phyloP scores from a whole-genome alignment of 495 filamentous ascomycete species.

The Terfezia claveryi region DNA sequence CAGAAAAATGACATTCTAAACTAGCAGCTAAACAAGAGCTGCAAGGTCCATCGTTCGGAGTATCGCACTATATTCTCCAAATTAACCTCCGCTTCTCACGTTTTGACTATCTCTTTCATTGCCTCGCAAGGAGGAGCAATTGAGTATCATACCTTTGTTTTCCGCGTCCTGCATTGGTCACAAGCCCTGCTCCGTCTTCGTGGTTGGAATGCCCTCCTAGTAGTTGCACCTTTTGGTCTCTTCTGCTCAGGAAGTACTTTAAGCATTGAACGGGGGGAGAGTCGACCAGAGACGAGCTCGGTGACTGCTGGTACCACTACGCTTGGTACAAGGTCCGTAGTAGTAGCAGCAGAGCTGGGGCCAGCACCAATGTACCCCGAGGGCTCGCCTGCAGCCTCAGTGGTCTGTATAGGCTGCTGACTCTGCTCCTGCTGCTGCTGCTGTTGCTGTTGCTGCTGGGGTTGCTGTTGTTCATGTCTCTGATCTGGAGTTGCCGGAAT shows the following conservation, averaged over 20 bases:
- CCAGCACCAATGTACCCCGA: background rate
- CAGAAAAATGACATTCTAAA: conserved; percentile 18
- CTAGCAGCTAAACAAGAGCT: conserved; percentile 16
- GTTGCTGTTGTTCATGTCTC: background rate
- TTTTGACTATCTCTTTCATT: background rate
- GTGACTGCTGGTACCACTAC: background rate
- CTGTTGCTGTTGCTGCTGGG: background rate
- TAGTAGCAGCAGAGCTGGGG: background rate
- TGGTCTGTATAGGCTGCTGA: background rate
- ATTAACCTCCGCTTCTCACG: background rate
- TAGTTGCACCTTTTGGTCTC: conserved; percentile 1
- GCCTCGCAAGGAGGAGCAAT: background rate
- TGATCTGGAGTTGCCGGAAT: too few relatives aligned
- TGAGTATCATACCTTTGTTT: conserved; percentile 14
- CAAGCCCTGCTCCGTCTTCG: conserved; percentile 18
- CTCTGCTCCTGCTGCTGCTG: background rate
- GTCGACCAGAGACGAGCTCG: background rate
- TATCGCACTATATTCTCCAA: conserved; percentile 12
- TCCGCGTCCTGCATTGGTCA: conserved; percentile 17
- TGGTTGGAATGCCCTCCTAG: conserved; percentile 17
- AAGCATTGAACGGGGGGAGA: background rate
- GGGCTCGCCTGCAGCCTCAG: background rate
- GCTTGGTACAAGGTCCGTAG: background rate
- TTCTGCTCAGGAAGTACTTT: background rate
- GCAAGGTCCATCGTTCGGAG: conserved; percentile 16